Evolutionary conservation across 495 filamentous ascomycete genomes (phyloP).

Genomic region (Durotheca rogersii): DNA sequence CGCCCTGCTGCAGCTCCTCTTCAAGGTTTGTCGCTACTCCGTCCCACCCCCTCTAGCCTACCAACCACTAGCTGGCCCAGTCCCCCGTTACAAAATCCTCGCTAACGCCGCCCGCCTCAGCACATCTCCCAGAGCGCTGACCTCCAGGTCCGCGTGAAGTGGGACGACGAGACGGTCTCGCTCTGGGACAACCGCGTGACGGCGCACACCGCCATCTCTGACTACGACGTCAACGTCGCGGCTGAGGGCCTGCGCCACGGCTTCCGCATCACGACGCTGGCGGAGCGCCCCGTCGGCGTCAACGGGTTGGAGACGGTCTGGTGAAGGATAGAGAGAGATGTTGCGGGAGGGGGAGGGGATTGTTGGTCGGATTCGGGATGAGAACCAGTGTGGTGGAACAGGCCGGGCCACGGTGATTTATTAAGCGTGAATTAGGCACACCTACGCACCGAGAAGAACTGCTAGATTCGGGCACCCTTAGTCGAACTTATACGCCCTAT

Average conservation of each 20-base stretch:
- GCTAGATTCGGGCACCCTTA: no score
- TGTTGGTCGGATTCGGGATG: no score
- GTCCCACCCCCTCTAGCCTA: neutral
- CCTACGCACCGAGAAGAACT: no score
- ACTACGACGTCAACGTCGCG: conserved; percentile 50
- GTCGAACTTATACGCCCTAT: no score
- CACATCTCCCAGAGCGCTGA: conserved; percentile 56
- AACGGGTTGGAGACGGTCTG: conserved; percentile 45
- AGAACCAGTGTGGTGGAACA: no score
- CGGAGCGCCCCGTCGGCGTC: conserved; percentile 47
- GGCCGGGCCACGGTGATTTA: no score
- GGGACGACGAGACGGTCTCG: conserved; percentile 68
- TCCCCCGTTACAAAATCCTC: no score
- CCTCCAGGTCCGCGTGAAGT: conserved; percentile 68
- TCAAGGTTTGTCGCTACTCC: conserved; percentile 52
- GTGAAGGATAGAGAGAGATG: no score
- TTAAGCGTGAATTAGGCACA: no score
- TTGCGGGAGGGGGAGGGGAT: no score
- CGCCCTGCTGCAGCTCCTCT: conserved; percentile 63
- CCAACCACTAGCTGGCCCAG: neutral
- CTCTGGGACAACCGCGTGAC: conserved; percentile 76
- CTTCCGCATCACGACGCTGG: conserved; percentile 50
- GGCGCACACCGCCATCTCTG: conserved; percentile 55
- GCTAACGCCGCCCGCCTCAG: no score
- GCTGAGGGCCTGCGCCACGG: conserved; percentile 50